Evolutionary conservation across 192 early-diverging fungal genomes (phyloP).

Genomic region (Phlyctochytrium bullatum): DNA sequence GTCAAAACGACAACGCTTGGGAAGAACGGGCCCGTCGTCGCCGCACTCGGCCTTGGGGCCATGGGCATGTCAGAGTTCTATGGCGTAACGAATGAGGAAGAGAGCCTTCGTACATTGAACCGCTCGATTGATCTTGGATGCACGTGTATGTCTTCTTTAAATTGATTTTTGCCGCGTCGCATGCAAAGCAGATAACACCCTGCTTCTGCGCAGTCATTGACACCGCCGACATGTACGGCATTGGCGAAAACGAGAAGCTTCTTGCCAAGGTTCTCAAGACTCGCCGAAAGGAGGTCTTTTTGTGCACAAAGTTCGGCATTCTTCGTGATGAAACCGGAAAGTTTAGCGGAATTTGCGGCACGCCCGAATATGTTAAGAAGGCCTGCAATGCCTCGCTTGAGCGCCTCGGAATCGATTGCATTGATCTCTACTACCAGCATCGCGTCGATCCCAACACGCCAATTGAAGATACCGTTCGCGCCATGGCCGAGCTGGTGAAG

Average conservation of each 20-base stretch:
- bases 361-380: conserved; percentile 49
- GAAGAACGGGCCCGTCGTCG: conserved; percentile 10
- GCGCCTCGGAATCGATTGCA: conserved; percentile 52
- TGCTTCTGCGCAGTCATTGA: too few species aligned
- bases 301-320: conserved; percentile 64
- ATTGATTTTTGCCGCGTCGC: not conserved
- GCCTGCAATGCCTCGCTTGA: conserved; percentile 40
- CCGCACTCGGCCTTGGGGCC: conserved; percentile 9
- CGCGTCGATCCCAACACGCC: conserved; percentile 56
- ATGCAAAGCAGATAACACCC: not conserved
- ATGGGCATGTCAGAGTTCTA: conserved; percentile 23
- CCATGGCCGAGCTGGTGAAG: conserved; percentile 65
- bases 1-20: conserved; percentile 8
- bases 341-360: conserved; percentile 28
- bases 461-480: conserved; percentile 60
- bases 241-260: conserved; percentile 56
- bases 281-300: conserved; percentile 45
- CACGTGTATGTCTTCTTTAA: conserved; percentile 12
- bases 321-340: conserved; percentile 19
- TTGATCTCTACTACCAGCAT: conserved; percentile 68
- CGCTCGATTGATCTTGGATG: conserved; percentile 27
- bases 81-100: conserved; percentile 14
- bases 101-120: conserved; percentile 11
- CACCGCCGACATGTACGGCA: conserved; percentile 54
- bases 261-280: conserved; percentile 48